Base-by-base conservation (phyloP, 768 basidiomycete species). In the Ramaria rubella region DNA sequence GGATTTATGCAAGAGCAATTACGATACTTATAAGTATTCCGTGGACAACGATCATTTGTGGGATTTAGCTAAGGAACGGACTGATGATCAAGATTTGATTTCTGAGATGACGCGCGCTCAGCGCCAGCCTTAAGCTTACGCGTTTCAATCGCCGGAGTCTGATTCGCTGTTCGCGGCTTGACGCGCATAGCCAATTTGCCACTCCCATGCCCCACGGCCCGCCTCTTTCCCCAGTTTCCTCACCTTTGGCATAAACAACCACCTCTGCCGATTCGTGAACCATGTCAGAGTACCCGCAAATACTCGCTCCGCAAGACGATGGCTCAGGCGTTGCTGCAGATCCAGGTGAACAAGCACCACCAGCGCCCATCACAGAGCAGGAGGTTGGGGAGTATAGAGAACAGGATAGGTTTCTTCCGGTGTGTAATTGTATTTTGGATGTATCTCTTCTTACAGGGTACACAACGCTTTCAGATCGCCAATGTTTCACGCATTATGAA, bases 401-500 rank as follows among this genome's bases (percentile, higher is more conserved):
- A 70, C 94, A 95, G 68, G 94, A 96, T 72, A 82, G 93, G 19
- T 95, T 89, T 72, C 79, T 95, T n/a, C 93, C 94, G 17, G 94
- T 95, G 66, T 57, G 72, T 34, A n/a, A 34, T 4, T 26, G 5
- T 15, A 56, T 19, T 46, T 9, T 45, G 46, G 21, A 43, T 49
- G 24, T n/a, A 42, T 19, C 7, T 17, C 17, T 17, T 42, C 17
- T 42, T 21, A 42, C 23, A 14, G n/a, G n/a, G n/a, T 42, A 8
- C 17, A 27, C 38, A 1, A 36, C 9, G 8, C 11, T 19, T 43
- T 17, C 63, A 94, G 94, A 98, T 98, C 63, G 94, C 94, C 51
- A 98, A 98, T 68, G 94, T 97, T n/a, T 85, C 93, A 15, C 82
- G 95, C 21, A 94, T 98, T 66, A 98, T 97, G 94, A 97, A 97